phyloP scores from a whole-genome alignment of 2,329 filamentous ascomycete genomes.

The Pezicula rhizophila region DNA sequence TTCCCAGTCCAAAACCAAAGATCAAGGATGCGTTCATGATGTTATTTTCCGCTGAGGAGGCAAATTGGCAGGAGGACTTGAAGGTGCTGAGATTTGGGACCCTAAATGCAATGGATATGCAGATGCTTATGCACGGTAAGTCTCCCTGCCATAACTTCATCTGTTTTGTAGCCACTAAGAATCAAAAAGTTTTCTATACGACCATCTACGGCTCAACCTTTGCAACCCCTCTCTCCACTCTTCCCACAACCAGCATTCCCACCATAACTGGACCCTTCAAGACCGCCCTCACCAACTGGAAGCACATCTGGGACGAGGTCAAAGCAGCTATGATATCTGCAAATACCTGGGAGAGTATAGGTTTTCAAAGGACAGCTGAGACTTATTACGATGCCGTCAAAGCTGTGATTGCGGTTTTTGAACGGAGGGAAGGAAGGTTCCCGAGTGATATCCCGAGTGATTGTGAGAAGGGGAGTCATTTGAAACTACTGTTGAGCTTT shows the following conservation, averaged over 20 bases:
- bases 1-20: constrained; percentile 19
- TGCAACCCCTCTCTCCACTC: constrained; percentile 16
- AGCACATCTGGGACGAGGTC: constrained; percentile 24
- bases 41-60: constrained; percentile 14
- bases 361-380: constrained; percentile 25
- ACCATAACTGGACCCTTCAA: constrained; percentile 19
- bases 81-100: constrained; percentile 10
- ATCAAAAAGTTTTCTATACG: constrained; percentile 22
- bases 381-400: constrained; percentile 21
- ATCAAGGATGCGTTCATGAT: constrained; percentile 23
- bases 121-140: constrained; percentile 26
- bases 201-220: constrained; percentile 23
- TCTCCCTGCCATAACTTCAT: neutral
- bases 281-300: constrained; percentile 23
- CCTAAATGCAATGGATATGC: constrained; percentile 24
- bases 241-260: constrained; percentile 12
- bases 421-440: constrained; percentile 17
- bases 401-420: constrained; percentile 18
- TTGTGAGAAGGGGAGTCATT: constrained; percentile 24
- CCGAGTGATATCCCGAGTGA: constrained; percentile 19
- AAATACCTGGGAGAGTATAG: constrained; percentile 22
- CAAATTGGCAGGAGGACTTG: constrained; percentile 13
- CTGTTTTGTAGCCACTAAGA: neutral
- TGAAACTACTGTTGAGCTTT: constrained; percentile 22
- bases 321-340: constrained; percentile 6